These are phyloP conservation scores for Aspergillus tamarii DNA, from an alignment of 2,329 filamentous ascomycete genomes.

Conservation along the genomic window DNA sequence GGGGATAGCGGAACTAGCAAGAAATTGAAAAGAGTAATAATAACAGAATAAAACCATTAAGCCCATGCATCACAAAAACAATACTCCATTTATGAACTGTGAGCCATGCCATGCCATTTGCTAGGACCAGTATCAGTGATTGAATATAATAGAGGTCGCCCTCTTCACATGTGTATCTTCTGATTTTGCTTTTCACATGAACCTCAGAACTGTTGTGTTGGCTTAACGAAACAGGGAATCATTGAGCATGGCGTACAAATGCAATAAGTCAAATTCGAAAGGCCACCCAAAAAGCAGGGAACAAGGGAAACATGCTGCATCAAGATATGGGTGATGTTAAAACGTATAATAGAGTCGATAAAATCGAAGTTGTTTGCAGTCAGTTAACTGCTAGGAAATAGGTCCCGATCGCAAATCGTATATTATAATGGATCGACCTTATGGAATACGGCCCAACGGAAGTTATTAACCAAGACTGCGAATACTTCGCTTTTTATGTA, in stretches of 20 bases:
- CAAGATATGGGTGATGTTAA: constrained; percentile 20
- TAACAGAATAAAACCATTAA: constrained; percentile 2
- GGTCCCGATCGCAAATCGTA: background rate
- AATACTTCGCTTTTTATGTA: constrained; percentile 52
- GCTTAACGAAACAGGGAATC: constrained; percentile 22
- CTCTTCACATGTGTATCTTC: constrained; percentile 22
- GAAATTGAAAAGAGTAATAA: constrained; percentile 10
- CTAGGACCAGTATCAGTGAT: constrained; percentile 7
- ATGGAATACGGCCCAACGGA: background rate
- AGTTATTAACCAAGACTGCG: constrained; percentile 40
- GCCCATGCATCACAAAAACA: background rate
- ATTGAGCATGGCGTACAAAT: constrained; percentile 18
- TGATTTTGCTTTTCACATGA: constrained; percentile 14
- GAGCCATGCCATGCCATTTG: constrained; percentile 10
- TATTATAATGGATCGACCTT: background rate
- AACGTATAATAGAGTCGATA: constrained; percentile 15
- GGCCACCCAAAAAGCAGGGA: constrained; percentile 11
- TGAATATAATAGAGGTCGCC: constrained; percentile 25
- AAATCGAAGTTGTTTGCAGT: constrained; percentile 4
- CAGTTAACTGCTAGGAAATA: no score
- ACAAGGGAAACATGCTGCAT: background rate
- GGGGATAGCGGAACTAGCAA: constrained; percentile 9
- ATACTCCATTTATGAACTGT: constrained; percentile 5
- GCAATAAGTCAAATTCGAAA: constrained; percentile 16
- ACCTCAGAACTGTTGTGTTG: constrained; percentile 9